Percentiles rank a stretch among this genome's conserved stretches.
Evolutionary conservation across 352 stramenopile species (phyloP).

Genomic region (Paralagenidium karlingii): DNA sequence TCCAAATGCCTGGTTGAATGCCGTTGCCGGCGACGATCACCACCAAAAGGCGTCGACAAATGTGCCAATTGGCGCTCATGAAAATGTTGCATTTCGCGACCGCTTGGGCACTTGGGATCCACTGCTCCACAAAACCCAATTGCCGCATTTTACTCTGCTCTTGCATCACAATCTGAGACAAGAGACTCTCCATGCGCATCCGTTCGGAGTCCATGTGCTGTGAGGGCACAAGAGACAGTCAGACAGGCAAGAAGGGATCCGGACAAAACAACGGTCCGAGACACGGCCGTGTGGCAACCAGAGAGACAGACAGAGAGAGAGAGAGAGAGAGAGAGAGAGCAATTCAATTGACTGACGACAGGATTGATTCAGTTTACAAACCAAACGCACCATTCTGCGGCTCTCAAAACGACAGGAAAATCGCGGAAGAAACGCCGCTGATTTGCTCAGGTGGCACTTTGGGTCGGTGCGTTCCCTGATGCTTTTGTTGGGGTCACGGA

Average conservation of each 20-base stretch:
- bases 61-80: constrained; percentile 76
- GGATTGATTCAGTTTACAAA: too few species aligned
- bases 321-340: not conserved
- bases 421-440: too few species aligned
- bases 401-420: too few species aligned
- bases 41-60: constrained; percentile 53
- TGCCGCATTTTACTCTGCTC: constrained; percentile 80
- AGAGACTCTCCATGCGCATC: constrained; percentile 59
- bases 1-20: constrained; percentile 81
- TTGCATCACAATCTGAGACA: constrained; percentile 76
- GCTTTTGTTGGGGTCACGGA: too few species aligned
- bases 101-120: constrained; percentile 55
- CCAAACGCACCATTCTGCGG: too few species aligned
- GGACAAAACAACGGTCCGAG: not conserved
- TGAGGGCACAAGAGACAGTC: too few species aligned
- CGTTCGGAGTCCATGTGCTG: constrained; percentile 22
- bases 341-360: too few species aligned
- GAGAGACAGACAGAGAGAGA: not conserved
- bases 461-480: too few species aligned
- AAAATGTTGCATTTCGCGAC: constrained; percentile 64
- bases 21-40: constrained; percentile 74
- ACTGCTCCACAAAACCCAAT: constrained; percentile 71
- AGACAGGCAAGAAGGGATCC: not conserved
- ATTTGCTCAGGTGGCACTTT: too few species aligned
- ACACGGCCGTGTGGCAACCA: not conserved